Evolutionary conservation across 176 grass and related monocot species (phyloP).

Genomic region (Alopecurus myosuroides): DNA sequence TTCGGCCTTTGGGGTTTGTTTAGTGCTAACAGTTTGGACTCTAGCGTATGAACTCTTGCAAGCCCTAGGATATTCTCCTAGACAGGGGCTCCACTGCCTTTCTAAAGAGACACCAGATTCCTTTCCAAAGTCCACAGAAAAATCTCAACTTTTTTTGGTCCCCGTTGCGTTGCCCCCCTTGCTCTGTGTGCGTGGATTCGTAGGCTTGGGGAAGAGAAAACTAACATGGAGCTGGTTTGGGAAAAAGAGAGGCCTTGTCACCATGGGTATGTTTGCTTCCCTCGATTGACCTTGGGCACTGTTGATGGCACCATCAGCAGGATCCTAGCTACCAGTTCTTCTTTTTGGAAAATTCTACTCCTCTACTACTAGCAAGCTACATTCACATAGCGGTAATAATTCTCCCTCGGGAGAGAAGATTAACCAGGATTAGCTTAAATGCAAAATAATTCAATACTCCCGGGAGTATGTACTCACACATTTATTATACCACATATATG

Average conservation of each 20-base stretch:
- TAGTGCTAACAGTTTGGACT: constrained; percentile 64
- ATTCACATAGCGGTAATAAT: background rate
- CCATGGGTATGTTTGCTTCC: constrained; percentile 87
- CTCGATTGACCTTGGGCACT: constrained; percentile 57
- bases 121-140: constrained; percentile 50
- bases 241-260: constrained; percentile 84
- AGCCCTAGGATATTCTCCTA: constrained; percentile 74
- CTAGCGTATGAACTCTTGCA: constrained; percentile 77
- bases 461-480: too few relatives aligned
- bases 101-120: constrained; percentile 53
- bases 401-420: background rate
- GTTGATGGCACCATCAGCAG: background rate
- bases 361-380: background rate
- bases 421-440: background rate
- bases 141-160: background rate
- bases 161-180: background rate
- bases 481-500: too few relatives aligned
- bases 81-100: constrained; percentile 49
- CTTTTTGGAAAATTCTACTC: background rate
- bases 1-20: constrained; percentile 46
- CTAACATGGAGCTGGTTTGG: constrained; percentile 25
- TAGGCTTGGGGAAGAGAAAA: constrained; percentile 25
- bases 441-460: too few relatives aligned
- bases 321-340: background rate
- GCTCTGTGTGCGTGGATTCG: background rate